phyloP scores from a whole-genome alignment of 176 grass and related monocot genomes.

The Zoysia japonica region DNA sequence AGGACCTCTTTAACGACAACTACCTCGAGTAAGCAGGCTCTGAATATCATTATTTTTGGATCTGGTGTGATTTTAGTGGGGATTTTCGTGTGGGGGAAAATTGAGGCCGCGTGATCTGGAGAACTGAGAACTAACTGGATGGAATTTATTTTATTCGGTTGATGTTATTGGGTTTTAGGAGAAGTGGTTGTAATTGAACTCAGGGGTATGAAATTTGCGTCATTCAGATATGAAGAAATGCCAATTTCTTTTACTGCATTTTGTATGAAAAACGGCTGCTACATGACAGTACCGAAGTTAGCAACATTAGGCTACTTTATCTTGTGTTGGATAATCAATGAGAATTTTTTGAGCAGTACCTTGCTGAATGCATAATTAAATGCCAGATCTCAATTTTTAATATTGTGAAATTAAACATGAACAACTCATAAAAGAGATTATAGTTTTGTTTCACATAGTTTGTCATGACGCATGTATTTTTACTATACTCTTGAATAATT shows the following conservation, averaged over 20 bases:
- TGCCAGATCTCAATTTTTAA: neutral
- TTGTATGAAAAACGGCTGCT: neutral
- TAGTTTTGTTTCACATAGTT: neutral
- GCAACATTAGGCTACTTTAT: neutral
- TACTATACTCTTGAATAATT: neutral
- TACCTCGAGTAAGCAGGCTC: constrained; percentile 74
- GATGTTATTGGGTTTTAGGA: neutral
- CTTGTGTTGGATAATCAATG: neutral
- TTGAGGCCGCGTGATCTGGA: neutral
- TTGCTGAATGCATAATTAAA: neutral
- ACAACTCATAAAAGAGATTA: neutral
- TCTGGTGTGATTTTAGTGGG: neutral
- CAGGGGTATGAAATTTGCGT: neutral
- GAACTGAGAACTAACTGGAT: neutral
- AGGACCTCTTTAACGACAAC: constrained; percentile 92
- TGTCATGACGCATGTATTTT: neutral
- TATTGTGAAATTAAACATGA: neutral
- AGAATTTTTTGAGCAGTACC: neutral
- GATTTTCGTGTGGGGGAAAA: neutral
- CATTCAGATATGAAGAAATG: neutral
- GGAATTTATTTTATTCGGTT: too few species aligned
- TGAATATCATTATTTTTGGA: neutral
- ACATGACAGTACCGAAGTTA: neutral
- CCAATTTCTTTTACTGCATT: neutral
- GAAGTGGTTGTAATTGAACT: neutral